phyloP scores from a whole-genome alignment of 306 rosid species.

The Aeschynomene evenia region DNA sequence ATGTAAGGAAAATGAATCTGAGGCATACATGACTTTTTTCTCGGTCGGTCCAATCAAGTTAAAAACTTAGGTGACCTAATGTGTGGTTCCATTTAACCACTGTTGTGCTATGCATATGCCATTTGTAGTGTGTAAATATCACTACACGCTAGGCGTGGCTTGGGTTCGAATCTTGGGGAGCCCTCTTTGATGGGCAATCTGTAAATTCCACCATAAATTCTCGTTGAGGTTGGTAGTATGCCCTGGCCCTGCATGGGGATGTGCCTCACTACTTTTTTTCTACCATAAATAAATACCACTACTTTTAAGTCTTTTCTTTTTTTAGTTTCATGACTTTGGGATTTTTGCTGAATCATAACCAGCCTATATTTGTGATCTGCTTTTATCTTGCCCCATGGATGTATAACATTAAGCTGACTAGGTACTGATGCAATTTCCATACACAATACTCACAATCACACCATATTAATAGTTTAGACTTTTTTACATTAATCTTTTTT shows the following conservation, averaged over 20 bases:
- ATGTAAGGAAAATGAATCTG: neutral
- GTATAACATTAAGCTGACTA: neutral
- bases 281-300: neutral
- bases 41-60: constrained; percentile 31
- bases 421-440: neutral
- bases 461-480: no score
- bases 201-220: no score
- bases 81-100: neutral
- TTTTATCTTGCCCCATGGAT: neutral
- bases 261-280: no score
- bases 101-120: constrained; percentile 7
- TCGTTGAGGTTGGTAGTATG: no score
- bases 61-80: constrained; percentile 25
- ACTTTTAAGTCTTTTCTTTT: neutral
- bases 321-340: neutral
- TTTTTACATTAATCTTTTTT: no score
- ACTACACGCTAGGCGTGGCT: no score
- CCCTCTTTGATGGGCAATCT: no score
- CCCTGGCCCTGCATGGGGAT: no score
- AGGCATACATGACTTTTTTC: constrained; percentile 16
- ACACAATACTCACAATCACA: no score
- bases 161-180: no score
- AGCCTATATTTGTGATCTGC: neutral
- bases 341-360: neutral
- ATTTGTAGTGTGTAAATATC: constrained; percentile 17